Percentiles rank a stretch among this genome's conserved stretches.
Conservation (phyloP, 169 alveolate genomes). For the Babesia bovis region DNA sequence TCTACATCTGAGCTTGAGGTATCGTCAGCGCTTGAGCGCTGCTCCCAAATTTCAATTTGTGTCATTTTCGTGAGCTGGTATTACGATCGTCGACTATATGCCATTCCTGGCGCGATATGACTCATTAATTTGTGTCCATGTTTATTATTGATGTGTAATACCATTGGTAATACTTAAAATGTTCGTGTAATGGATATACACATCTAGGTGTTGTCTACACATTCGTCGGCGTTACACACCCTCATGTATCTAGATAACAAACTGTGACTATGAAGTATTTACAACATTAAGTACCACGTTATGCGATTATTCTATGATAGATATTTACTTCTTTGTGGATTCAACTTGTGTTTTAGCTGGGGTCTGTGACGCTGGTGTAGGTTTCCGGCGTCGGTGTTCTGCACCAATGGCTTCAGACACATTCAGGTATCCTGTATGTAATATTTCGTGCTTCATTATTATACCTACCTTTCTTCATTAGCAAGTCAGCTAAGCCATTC, state of each 20-base stretch:
- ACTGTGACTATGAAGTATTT: too few relatives aligned
- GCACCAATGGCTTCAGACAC: conserved; percentile 62
- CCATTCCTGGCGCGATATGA: too few relatives aligned
- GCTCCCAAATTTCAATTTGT: conserved; percentile 53
- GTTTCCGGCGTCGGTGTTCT: conserved; percentile 26
- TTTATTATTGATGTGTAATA: too few relatives aligned
- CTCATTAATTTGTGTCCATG: too few relatives aligned
- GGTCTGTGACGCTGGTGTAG: not conserved
- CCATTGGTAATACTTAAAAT: too few relatives aligned
- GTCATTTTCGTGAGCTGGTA: too few relatives aligned
- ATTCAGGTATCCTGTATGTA: conserved; percentile 34
- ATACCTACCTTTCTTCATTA: conserved; percentile 29
- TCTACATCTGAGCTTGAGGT: conserved; percentile 7
- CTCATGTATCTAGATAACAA: too few relatives aligned
- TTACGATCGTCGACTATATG: not conserved
- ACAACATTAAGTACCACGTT: too few relatives aligned
- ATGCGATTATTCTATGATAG: conserved; percentile 6
- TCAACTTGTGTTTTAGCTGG: not conserved
- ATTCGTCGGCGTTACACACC: too few relatives aligned
- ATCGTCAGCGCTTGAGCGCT: conserved; percentile 1
- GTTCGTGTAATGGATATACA: too few relatives aligned
- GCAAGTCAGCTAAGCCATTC: conserved; percentile 46
- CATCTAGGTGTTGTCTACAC: too few relatives aligned
- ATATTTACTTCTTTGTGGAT: not conserved
- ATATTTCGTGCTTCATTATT: not conserved